Conservation (phyloP, 2,329 filamentous ascomycete species). For the Aspergillus quadrilineatus region DNA sequence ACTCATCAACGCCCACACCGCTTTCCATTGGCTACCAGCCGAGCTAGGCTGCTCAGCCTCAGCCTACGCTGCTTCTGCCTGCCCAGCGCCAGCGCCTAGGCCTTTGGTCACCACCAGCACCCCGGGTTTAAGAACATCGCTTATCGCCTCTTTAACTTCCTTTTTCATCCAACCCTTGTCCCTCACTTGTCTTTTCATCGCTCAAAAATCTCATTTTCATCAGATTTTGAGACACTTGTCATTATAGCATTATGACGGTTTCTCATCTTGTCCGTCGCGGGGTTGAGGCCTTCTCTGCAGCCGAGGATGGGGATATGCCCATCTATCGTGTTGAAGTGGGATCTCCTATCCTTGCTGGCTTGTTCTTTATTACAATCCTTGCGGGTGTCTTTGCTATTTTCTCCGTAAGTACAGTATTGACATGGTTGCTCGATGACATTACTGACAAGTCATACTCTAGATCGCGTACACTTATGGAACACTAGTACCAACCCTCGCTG, state of each 20-base stretch:
- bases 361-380: constrained; percentile 31
- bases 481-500: constrained; percentile 61
- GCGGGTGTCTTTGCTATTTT: constrained; percentile 2
- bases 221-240: neutral
- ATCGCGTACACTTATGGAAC: constrained; percentile 59
- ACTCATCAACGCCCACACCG: neutral
- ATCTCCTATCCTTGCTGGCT: constrained; percentile 25
- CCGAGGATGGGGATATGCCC: neutral
- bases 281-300: constrained; percentile 2
- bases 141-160: constrained; percentile 1
- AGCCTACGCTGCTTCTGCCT: constrained; percentile 6
- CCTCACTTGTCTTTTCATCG: neutral
- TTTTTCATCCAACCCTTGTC: constrained; percentile 7
- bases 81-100: neutral
- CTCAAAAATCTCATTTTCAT: neutral
- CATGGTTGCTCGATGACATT: constrained; percentile 10
- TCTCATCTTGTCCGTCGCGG: constrained; percentile 11
- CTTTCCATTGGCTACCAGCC: neutral
- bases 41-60: constrained; percentile 3
- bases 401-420: constrained; percentile 18
- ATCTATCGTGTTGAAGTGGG: constrained; percentile 17
- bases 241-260: constrained; percentile 4
- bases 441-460: constrained; percentile 23
- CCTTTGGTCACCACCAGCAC: neutral
- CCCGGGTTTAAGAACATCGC: neutral